Conservation (phyloP, 1,284 basidiomycete genomes). For the Vanrija humicola region DNA sequence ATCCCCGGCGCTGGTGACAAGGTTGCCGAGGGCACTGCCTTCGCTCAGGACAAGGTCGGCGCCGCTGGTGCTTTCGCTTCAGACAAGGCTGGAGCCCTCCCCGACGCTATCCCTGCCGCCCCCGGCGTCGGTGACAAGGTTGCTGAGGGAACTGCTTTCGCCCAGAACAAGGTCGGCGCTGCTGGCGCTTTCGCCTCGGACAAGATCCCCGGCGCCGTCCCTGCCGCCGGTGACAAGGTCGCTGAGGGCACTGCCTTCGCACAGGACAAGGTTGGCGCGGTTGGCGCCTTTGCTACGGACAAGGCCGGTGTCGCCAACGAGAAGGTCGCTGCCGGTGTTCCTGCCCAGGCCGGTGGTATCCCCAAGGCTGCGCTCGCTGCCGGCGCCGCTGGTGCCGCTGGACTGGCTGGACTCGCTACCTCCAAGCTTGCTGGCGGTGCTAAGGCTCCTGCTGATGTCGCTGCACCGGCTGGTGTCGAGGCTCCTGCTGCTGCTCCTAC, state of each 20-base stretch:
- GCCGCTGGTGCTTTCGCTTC: not conserved
- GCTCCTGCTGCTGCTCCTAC: not conserved
- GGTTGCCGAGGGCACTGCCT: no score
- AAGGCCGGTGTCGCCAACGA: not conserved
- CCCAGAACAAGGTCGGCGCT: not conserved
- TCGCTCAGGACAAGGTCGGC: not conserved
- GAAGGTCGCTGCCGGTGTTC: not conserved
- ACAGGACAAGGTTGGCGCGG: no score
- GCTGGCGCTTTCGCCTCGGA: not conserved
- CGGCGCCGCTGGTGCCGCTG: no score
- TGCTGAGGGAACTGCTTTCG: not conserved
- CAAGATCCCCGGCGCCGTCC: not conserved
- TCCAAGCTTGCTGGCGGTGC: not conserved
- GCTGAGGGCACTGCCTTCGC: no score
- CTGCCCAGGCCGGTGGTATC: not conserved
- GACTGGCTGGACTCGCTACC: no score
- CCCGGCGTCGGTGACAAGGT: not conserved
- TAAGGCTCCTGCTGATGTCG: not conserved
- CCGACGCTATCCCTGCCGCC: no score
- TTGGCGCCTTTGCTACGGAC: not conserved
- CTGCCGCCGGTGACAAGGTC: no score
- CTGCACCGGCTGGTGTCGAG: not conserved
- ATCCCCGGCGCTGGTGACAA: no score
- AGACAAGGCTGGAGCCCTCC: not conserved
- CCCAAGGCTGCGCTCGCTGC: no score